Evolutionary conservation across 495 filamentous ascomycete genomes (phyloP).

Genomic region (Talaromyces stipitatus): DNA sequence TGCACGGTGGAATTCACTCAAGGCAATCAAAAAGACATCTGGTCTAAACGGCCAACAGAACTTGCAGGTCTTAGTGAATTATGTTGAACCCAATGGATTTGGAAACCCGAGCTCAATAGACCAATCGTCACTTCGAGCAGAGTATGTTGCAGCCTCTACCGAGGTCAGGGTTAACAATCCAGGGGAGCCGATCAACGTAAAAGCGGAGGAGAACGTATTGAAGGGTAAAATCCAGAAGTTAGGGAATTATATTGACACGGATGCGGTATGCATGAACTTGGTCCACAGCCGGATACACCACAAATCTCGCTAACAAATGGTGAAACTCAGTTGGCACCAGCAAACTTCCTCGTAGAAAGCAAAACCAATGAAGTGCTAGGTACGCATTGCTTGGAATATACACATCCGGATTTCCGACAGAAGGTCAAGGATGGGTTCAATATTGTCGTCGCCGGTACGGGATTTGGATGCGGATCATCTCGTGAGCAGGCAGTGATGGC

Average conservation of each 20-base stretch:
- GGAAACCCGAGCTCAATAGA: background rate
- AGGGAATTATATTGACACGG: constrained; percentile 37
- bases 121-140: background rate
- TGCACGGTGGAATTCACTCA: constrained; percentile 14
- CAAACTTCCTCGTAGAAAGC: constrained; percentile 19
- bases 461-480: constrained; percentile 36
- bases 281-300: background rate
- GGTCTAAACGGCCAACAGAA: background rate
- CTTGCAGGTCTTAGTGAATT: background rate
- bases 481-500: constrained; percentile 34
- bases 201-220: background rate
- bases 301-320: constrained; percentile 1
- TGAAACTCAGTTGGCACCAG: constrained; percentile 19
- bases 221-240: constrained; percentile 25
- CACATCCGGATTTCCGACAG: constrained; percentile 29
- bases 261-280: constrained; percentile 15
- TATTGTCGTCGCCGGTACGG: constrained; percentile 34
- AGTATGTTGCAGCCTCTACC: background rate
- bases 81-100: background rate
- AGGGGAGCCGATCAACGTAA: background rate
- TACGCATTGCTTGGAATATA: constrained; percentile 26
- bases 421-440: constrained; percentile 22
- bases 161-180: background rate
- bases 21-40: background rate
- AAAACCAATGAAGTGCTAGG: constrained; percentile 22